Evolutionary conservation across 768 basidiomycete genomes (phyloP), one percentile per base, ranked within the genome.

Genomic region (Boletus eberwhitei): DNA sequence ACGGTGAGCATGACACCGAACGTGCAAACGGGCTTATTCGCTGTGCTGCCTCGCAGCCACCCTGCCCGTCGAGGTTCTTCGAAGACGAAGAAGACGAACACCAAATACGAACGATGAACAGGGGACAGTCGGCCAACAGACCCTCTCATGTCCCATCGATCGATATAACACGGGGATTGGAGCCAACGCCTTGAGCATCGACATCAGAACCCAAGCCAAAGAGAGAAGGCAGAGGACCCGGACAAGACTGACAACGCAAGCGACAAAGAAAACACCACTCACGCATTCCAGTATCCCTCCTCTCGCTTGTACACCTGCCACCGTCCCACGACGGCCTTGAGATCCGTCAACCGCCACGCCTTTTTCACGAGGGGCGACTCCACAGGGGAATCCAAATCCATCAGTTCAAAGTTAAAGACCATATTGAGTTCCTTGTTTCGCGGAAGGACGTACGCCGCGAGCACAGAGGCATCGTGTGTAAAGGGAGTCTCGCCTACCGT

Each of bases 261-360:
- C 36, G 34, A 48, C 29, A n/a, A 32, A 17, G 9, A 26, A 40
- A 48, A 16, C n/a, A 39, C 13, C 34, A 70, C 80, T 58, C 58
- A 85, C 79, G 84, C 70, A 60, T 87, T 87, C 87, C 87, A 88
- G 52, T 79, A 88, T 0, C 83, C 84, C 43, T 79, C 75, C 9
- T 79, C 75, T 6, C 81, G 75, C 66, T 81, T 79, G 59, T 75
- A 80, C 19, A 59, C 72, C 60, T 88, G 85, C 86, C 86, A 89
- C 37, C 62, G 69, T 0, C 55, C 62, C 14, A 80, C 62, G 22
- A 78, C 69, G 9, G 73, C 70, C 61, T 79, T 83, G 38, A 88
- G 68, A 14, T 83, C 78, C 5, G 73, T 48, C 17, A 89, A 62
- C 37, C 71, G 77, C 83, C 85, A 87, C 8, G 72, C 62, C 45